Evolutionary conservation across 2,329 filamentous ascomycete genomes (phyloP).

Genomic region (Fusarium continuum): DNA sequence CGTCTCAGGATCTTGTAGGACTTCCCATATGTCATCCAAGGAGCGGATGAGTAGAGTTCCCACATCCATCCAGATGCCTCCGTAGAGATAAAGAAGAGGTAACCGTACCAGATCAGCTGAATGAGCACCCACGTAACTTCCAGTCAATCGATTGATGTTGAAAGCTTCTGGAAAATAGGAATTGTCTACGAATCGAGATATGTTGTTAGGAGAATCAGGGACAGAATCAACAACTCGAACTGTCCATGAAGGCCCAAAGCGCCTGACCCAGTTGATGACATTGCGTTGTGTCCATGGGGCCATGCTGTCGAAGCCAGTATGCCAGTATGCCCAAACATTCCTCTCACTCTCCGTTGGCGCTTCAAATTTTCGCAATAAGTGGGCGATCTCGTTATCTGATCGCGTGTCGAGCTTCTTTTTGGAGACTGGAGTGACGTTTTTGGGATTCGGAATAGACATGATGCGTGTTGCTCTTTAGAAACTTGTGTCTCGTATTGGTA

Average conservation of each 20-base stretch:
- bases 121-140: slow-evolving; percentile 52
- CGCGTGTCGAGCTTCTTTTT: no score
- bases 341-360: no score
- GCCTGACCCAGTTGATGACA: slow-evolving; percentile 52
- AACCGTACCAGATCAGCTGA: slow-evolving; percentile 55
- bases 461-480: no score
- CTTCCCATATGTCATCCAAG: slow-evolving; percentile 52
- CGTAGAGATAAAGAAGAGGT: slow-evolving; percentile 46
- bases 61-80: slow-evolving; percentile 54
- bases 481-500: no score
- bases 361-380: no score
- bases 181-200: slow-evolving; percentile 45
- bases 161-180: slow-evolving; percentile 42
- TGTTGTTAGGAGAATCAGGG: slow-evolving; percentile 49
- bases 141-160: slow-evolving; percentile 48
- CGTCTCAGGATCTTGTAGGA: slow-evolving; percentile 46
- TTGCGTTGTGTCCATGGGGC: slow-evolving; percentile 53
- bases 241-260: slow-evolving; percentile 51
- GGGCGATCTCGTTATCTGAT: no score
- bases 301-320: slow-evolving; percentile 49
- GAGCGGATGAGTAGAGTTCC: slow-evolving; percentile 50
- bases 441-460: no score
- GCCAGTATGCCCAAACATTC: slow-evolving; percentile 57
- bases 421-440: no score
- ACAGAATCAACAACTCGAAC: slow-evolving; percentile 53